Base-by-base conservation (phyloP, 768 basidiomycete species). In the Auriscalpium orientale region DNA sequence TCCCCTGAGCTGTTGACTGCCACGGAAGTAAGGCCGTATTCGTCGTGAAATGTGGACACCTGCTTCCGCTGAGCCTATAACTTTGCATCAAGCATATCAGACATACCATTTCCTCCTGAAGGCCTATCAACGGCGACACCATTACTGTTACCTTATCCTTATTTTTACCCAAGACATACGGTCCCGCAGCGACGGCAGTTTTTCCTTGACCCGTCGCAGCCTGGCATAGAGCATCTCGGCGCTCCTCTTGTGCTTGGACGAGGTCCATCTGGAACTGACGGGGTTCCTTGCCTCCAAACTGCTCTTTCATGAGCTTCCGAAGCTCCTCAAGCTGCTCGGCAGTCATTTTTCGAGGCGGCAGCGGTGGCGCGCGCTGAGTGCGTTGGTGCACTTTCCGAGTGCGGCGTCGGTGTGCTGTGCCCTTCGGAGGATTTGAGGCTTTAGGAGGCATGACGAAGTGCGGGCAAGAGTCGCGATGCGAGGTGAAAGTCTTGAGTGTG, bases 131-230 rank as follows among this genome's bases (percentile, higher is more conserved):
- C 2, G 74, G 75, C 8, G 72, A 74, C 0, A 76, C 65, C 62
- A 76, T 63, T 2, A 77, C 57, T 0, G 72, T 73, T 0, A 73
- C 64, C 54, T 65, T 68, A 4, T 67, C 68, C 37, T 66, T 58
- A 21, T 58, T 65, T 7, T 16, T 51, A 3, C 59, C 58, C 28
- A 65, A 68, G 0, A 67, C 51, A 56, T 75, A 69, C 5, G 74
- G 75, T 0, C 70, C 75, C 13, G 74, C 74, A 2, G 69, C 74
- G 22, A 76, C 62, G 0, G 64, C 63, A 0, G 74, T 76, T 59
- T 76, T 75, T 0, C 74, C 74, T 1, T 63, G 54, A 0, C 73
- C 74, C 0, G 68, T 69, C 0, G 68, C 68, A 0, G 74, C 74
- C 62, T 76, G 73, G 1, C 74, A 56, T 1, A 75, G 55, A 1